Evolutionary conservation across 345 rosid species (phyloP), one percentile per base, ranked within the genome.

Genomic region (Eucalyptus lansdowneana): DNA sequence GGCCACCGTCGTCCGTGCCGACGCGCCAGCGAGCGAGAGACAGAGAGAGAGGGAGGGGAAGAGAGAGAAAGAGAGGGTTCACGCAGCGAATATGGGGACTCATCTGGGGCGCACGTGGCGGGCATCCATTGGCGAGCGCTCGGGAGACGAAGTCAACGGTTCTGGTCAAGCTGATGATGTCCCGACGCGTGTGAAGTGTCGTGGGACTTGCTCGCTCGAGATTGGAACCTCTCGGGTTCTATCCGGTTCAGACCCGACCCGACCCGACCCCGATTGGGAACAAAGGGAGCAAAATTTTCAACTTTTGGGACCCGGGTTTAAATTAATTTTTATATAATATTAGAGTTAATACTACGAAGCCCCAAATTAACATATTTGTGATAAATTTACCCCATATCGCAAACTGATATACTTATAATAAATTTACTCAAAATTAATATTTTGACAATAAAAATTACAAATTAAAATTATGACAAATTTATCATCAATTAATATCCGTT

Each of bases 61-160:
- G 42, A 56, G 62, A 22, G 62, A 56, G 69, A 62, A 62, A 62
- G 58, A 10, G 49, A 90, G 90, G 90, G 91, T 88, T 90, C 93
- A 93, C 91, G 89, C 88, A 31, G 19, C 86, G 42, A 90, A 62
- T 81, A 89, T 92, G 91, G 91, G 91, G 94, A 85, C 92, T 89
- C 91, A 90, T 40, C 42, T 25, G 6, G 2, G 4, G 15, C 9
- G 47, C 87, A 93, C 91, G 37, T 90, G 94, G 90, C 92, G 49
- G 37, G 6, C 51, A 2, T 17, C 9, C 9, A 93, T 91, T 91
- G 89, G 93, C 0, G 42, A 2, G 13, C 0, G 2, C 2, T 0
- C 9, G 13, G n/a, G 6, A 24, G 72, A 22, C 86, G 14, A 91
- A 89, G 93, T 93, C 92, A 93, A 91, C 72, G 8, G n/a, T 83